Evolutionary conservation across 805 yeast genomes (phyloP).

Genomic region (Zygoascus ofunaensis): DNA sequence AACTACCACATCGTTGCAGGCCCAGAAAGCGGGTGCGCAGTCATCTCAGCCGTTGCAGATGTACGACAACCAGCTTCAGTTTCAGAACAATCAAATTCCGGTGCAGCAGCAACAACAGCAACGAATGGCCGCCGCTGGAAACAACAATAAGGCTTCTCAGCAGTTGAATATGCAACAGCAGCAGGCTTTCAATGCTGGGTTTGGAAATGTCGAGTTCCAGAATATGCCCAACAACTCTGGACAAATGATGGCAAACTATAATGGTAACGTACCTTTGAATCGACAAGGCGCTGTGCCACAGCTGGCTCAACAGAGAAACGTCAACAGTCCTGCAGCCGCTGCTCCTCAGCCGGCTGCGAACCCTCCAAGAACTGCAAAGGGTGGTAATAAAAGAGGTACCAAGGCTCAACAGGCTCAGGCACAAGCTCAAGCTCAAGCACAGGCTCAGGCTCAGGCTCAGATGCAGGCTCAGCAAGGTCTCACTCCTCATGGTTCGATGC

Average conservation of each 20-base stretch:
- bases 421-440: constrained; percentile 7
- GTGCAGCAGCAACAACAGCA: constrained; percentile 4
- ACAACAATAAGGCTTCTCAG: constrained; percentile 16
- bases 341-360: constrained; percentile 3
- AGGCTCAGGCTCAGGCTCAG: neutral
- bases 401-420: constrained; percentile 7
- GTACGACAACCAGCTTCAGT: constrained; percentile 1
- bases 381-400: constrained; percentile 5
- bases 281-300: neutral
- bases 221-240: neutral
- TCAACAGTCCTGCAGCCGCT: constrained; percentile 1
- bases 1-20: neutral
- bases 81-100: constrained; percentile 1
- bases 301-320: neutral
- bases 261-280: neutral
- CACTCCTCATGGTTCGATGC: neutral
- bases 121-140: constrained; percentile 4
- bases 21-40: neutral
- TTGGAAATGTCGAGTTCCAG: neutral
- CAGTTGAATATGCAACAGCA: constrained; percentile 18
- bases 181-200: constrained; percentile 3
- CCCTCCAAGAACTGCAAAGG: constrained; percentile 5
- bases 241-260: constrained; percentile 1
- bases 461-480: neutral
- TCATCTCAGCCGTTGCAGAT: neutral